Conservation (phyloP, 371 early-diverging fungal genomes). For the Cokeromyces recurvatus region DNA sequence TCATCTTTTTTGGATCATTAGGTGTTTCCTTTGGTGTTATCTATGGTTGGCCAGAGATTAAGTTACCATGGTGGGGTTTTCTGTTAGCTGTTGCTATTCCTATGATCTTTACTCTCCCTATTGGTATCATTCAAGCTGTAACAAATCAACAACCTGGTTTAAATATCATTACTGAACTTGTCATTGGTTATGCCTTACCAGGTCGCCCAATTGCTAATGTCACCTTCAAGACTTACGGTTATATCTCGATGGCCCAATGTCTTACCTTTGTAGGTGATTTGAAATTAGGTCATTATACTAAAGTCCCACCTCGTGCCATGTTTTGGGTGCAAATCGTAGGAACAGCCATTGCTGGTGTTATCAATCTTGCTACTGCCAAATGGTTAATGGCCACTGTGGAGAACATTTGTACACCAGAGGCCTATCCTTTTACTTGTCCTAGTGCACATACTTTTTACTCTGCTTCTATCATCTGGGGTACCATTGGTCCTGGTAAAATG, state of each 20-base stretch:
- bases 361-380: constrained; percentile 59
- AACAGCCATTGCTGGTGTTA: constrained; percentile 52
- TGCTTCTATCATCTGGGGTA: constrained; percentile 73
- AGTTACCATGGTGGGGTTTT: constrained; percentile 68
- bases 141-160: constrained; percentile 67
- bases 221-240: constrained; percentile 65
- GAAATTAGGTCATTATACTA: constrained; percentile 66
- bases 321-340: constrained; percentile 57
- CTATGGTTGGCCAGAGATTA: constrained; percentile 45
- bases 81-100: constrained; percentile 61
- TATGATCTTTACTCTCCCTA: constrained; percentile 67
- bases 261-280: constrained; percentile 58
- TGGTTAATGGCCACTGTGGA: constrained; percentile 58
- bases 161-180: constrained; percentile 69
- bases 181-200: constrained; percentile 62
- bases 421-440: constrained; percentile 57
- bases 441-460: constrained; percentile 60
- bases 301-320: constrained; percentile 70
- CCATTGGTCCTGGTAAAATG: constrained; percentile 66
- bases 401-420: constrained; percentile 50
- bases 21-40: constrained; percentile 49
- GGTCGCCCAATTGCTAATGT: constrained; percentile 64
- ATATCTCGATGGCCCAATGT: constrained; percentile 59
- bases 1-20: constrained; percentile 42
- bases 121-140: constrained; percentile 76